These are phyloP conservation scores for Mallotus nudiflorus DNA, from an alignment of 345 rosid genomes.

Conservation along the genomic window DNA sequence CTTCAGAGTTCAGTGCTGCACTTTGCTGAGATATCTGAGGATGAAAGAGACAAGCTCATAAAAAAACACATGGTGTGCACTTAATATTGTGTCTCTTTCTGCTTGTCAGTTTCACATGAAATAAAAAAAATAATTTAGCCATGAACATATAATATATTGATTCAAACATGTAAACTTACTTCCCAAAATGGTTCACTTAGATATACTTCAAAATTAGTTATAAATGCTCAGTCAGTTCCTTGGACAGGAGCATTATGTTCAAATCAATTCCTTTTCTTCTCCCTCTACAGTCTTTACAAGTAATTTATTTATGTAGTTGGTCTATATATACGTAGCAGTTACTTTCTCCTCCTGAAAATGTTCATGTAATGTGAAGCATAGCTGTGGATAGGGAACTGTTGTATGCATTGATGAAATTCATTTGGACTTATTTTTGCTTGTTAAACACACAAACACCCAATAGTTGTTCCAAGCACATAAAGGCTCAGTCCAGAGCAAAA, in stretches of 20 bases:
- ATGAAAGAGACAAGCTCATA: conserved; percentile 80
- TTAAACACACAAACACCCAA: no score
- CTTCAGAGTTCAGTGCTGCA: conserved; percentile 67
- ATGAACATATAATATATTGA: neutral
- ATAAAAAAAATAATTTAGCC: neutral
- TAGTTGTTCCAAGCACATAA: no score
- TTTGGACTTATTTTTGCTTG: neutral
- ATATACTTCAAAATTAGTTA: neutral
- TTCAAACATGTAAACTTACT: neutral
- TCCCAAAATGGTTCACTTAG: neutral
- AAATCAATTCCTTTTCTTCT: no score
- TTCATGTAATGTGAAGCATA: no score
- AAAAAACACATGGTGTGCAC: conserved; percentile 70
- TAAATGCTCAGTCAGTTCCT: neutral
- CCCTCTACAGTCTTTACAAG: no score
- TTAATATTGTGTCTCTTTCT: neutral
- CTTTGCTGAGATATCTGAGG: conserved; percentile 68
- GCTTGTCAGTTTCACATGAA: neutral
- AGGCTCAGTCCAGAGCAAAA: no score
- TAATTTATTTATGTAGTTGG: no score
- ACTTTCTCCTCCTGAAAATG: no score
- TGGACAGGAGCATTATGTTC: neutral
- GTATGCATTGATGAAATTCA: neutral
- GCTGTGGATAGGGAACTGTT: no score
- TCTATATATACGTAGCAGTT: no score